Conservation (phyloP, 805 yeast species). For the Metschnikowia reukaufii region DNA sequence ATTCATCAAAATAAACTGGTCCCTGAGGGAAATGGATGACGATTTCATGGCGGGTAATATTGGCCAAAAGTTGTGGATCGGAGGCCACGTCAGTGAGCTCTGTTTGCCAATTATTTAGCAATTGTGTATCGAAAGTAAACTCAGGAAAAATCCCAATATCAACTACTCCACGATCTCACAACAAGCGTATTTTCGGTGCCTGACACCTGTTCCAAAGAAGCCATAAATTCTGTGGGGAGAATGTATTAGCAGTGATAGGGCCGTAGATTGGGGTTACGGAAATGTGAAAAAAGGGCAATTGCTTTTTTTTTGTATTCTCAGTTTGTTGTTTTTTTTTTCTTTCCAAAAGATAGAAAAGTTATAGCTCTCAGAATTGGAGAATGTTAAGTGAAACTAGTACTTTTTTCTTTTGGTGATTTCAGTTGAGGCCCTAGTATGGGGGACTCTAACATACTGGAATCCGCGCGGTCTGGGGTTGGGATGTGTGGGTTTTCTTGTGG, state of each 20-base stretch:
- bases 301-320: too few relatives aligned
- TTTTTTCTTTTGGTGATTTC: neutral
- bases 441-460: neutral
- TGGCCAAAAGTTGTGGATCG: slow-evolving; percentile 22
- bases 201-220: neutral
- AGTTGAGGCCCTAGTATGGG: neutral
- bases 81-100: slow-evolving; percentile 30
- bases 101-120: slow-evolving; percentile 38
- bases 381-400: too few relatives aligned
- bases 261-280: too few relatives aligned
- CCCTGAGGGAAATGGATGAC: slow-evolving; percentile 20
- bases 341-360: too few relatives aligned
- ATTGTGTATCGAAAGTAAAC: slow-evolving; percentile 27
- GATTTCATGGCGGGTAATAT: slow-evolving; percentile 26
- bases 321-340: too few relatives aligned
- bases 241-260: neutral
- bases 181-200: slow-evolving; percentile 1
- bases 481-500: neutral
- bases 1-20: slow-evolving; percentile 6
- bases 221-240: neutral
- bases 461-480: neutral
- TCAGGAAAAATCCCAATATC: slow-evolving; percentile 21
- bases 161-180: slow-evolving; percentile 1
- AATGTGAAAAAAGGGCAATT: too few relatives aligned
- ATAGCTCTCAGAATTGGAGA: too few relatives aligned